Evolutionary conservation across 2,329 filamentous ascomycete genomes (phyloP).

Genomic region (Aspergillus sp.): DNA sequence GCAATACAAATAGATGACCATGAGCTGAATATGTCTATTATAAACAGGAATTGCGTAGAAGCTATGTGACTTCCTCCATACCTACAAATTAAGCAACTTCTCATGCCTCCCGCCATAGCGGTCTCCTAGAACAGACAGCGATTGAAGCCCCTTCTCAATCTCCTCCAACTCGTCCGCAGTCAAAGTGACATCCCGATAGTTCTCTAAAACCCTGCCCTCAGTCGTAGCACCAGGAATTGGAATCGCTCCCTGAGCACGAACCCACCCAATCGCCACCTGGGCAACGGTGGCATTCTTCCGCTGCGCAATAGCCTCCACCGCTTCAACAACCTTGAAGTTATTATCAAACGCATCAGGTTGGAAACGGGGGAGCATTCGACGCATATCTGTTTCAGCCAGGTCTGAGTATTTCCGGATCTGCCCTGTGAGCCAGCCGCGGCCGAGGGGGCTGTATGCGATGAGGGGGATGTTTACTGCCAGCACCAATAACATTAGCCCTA

Average conservation of each 20-base stretch:
- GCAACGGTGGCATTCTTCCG: slow-evolving; percentile 60
- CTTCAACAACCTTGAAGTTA: slow-evolving; percentile 62
- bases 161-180: slow-evolving; percentile 28
- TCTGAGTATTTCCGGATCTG: slow-evolving; percentile 54
- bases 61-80: no score
- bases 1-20: no score
- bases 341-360: slow-evolving; percentile 61
- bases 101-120: slow-evolving; percentile 3
- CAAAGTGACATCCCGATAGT: slow-evolving; percentile 25
- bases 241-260: slow-evolving; percentile 48
- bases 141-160: slow-evolving; percentile 17
- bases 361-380: slow-evolving; percentile 55
- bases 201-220: slow-evolving; percentile 30
- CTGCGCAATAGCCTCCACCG: slow-evolving; percentile 58
- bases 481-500: no score
- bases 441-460: slow-evolving; percentile 71
- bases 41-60: no score
- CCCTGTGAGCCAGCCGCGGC: slow-evolving; percentile 58
- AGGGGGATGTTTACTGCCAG: slow-evolving; percentile 60
- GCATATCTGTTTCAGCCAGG: slow-evolving; percentile 52
- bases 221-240: slow-evolving; percentile 32
- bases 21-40: no score
- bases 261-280: slow-evolving; percentile 69
- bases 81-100: neutral
- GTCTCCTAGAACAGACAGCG: neutral